Evolutionary conservation across 2,329 filamentous ascomycete species (phyloP).

Genomic region (Rasamsonia emersonii): DNA sequence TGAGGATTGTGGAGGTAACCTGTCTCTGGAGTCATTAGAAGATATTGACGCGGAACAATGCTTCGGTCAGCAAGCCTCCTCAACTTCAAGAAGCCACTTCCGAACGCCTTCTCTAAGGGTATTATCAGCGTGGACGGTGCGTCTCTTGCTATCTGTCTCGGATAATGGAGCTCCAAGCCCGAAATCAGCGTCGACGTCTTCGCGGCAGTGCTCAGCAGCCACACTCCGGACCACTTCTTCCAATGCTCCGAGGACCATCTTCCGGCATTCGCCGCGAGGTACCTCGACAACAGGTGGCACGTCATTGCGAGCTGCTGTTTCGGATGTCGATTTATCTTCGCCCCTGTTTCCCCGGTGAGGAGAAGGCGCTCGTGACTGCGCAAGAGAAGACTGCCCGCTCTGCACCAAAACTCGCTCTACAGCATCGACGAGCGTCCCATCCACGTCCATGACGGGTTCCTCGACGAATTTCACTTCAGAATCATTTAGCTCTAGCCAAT

Average conservation of each 20-base stretch:
- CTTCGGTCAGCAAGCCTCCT: conserved; percentile 35
- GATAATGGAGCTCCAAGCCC: conserved; percentile 14
- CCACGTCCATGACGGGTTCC: conserved; percentile 49
- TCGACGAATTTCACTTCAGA: conserved; percentile 45
- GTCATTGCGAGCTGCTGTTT: conserved; percentile 19
- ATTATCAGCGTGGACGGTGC: conserved; percentile 35
- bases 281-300: conserved; percentile 33
- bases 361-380: conserved; percentile 33
- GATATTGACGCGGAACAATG: too few relatives aligned
- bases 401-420: conserved; percentile 47
- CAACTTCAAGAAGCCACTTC: conserved; percentile 46
- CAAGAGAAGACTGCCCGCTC: conserved; percentile 33
- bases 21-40: too few relatives aligned
- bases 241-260: conserved; percentile 47
- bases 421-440: conserved; percentile 49
- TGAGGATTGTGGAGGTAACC: conserved; percentile 1
- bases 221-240: conserved; percentile 49
- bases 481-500: conserved; percentile 15
- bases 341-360: conserved; percentile 27
- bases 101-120: conserved; percentile 49
- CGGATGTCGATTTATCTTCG: conserved; percentile 18
- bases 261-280: conserved; percentile 44
- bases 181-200: conserved; percentile 27
- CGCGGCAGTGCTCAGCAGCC: conserved; percentile 39
- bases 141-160: conserved; percentile 26